Percentiles rank a stretch among this genome's conserved stretches.
Conservation (phyloP, 192 early-diverging fungal genomes). For the Bifiguratus adelaidae region DNA sequence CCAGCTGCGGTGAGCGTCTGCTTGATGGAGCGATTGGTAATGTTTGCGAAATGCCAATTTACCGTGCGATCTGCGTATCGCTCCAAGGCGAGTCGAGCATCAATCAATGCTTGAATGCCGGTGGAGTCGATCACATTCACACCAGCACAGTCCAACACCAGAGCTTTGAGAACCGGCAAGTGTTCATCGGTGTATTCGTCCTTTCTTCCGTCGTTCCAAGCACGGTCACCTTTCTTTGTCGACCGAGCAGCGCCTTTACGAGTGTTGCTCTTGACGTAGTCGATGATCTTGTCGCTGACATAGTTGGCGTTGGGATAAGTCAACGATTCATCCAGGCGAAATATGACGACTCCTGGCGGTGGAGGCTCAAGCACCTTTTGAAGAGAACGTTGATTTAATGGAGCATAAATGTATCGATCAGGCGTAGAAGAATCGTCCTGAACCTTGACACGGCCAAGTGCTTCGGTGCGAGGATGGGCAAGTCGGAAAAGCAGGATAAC, state of each 20-base stretch:
- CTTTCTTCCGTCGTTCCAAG: slow-evolving; percentile 14
- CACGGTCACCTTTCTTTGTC: slow-evolving; percentile 4
- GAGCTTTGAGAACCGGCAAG: slow-evolving; percentile 14
- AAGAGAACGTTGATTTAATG: slow-evolving; percentile 5
- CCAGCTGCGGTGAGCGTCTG: slow-evolving; percentile 14
- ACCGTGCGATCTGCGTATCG: slow-evolving; percentile 18
- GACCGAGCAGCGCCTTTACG: slow-evolving; percentile 3
- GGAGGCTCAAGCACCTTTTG: slow-evolving; percentile 5
- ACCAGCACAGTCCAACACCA: slow-evolving; percentile 12
- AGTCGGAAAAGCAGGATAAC: slow-evolving; percentile 70
- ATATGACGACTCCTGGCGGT: slow-evolving; percentile 13
- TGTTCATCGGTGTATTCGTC: not conserved
- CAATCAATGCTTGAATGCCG: slow-evolving; percentile 20
- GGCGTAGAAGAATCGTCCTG: not conserved
- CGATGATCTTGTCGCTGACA: slow-evolving; percentile 14
- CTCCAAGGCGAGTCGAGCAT: slow-evolving; percentile 14
- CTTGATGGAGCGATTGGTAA: slow-evolving; percentile 12
- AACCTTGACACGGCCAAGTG: slow-evolving; percentile 29
- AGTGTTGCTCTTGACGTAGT: slow-evolving; percentile 8
- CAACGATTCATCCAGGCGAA: slow-evolving; percentile 14
- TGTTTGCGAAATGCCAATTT: slow-evolving; percentile 22
- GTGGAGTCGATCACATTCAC: slow-evolving; percentile 24
- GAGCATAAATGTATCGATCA: slow-evolving; percentile 11
- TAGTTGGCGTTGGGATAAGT: slow-evolving; percentile 16
- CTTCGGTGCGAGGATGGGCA: slow-evolving; percentile 52